These are phyloP conservation scores for Cyamopsis tetragonoloba DNA, from an alignment of 306 rosid species.

Conservation along the genomic window DNA sequence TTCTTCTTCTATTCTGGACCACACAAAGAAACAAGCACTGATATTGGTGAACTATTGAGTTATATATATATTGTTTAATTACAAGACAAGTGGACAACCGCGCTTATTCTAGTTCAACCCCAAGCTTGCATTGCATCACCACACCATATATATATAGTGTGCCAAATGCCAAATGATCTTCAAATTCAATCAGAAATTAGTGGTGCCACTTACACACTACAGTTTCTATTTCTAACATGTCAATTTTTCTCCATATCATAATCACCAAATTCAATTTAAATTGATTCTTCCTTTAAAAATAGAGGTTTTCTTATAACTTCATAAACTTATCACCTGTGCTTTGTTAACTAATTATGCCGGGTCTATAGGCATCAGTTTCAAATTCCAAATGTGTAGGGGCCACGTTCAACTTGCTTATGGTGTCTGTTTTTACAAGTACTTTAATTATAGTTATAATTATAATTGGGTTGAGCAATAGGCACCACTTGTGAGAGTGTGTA, in stretches of 20 bases:
- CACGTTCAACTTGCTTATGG: slow-evolving; percentile 17
- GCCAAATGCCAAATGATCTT: neutral
- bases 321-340: neutral
- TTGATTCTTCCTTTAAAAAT: neutral
- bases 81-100: neutral
- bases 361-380: neutral
- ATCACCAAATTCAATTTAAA: neutral
- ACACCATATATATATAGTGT: no score
- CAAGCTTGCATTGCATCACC: neutral
- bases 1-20: neutral
- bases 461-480: neutral
- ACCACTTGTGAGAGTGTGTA: slow-evolving; percentile 22
- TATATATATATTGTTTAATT: no score
- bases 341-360: neutral
- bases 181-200: neutral
- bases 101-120: slow-evolving; percentile 7
- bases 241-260: neutral
- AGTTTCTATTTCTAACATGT: slow-evolving; percentile 20
- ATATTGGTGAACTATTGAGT: neutral
- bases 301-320: neutral
- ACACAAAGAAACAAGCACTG: slow-evolving; percentile 17
- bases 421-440: neutral
- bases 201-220: neutral
- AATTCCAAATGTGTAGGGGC: slow-evolving; percentile 16
- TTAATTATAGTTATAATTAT: no score